Conservation (phyloP, 1,284 basidiomycete species). For the Ganoderma multipileum region DNA sequence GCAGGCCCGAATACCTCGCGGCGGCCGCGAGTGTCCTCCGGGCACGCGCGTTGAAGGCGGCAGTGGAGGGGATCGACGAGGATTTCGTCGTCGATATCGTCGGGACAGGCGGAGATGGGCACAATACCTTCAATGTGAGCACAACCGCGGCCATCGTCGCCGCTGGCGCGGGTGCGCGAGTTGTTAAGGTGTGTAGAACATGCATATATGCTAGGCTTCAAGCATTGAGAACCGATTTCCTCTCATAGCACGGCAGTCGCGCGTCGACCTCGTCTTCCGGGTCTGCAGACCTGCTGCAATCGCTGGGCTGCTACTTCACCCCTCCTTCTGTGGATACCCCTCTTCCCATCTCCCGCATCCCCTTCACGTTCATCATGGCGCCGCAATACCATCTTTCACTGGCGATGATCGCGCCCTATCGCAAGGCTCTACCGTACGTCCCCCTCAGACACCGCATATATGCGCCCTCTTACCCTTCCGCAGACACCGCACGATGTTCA, state of each 20-base stretch:
- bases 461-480: neutral
- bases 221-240: neutral
- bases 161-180: constrained; percentile 91
- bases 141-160: constrained; percentile 96
- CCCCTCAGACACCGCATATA: neutral
- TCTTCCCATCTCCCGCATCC: constrained; percentile 62
- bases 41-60: constrained; percentile 67
- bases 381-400: constrained; percentile 93
- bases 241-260: constrained; percentile 85
- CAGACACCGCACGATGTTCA: constrained; percentile 92
- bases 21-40: constrained; percentile 81
- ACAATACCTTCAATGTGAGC: constrained; percentile 98
- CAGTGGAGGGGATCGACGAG: constrained; percentile 59
- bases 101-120: constrained; percentile 93
- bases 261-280: constrained; percentile 96
- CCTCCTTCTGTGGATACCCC: constrained; percentile 66
- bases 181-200: constrained; percentile 77
- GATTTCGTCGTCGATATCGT: constrained; percentile 82
- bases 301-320: constrained; percentile 84
- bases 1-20: constrained; percentile 76
- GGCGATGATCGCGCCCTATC: constrained; percentile 84
- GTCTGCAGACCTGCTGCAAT: constrained; percentile 91
- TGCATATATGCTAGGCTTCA: neutral
- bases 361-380: constrained; percentile 94
- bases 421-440: constrained; percentile 80